Conservation (phyloP, 176 grass and related monocot species). For the Thinopyrum elongatum region DNA sequence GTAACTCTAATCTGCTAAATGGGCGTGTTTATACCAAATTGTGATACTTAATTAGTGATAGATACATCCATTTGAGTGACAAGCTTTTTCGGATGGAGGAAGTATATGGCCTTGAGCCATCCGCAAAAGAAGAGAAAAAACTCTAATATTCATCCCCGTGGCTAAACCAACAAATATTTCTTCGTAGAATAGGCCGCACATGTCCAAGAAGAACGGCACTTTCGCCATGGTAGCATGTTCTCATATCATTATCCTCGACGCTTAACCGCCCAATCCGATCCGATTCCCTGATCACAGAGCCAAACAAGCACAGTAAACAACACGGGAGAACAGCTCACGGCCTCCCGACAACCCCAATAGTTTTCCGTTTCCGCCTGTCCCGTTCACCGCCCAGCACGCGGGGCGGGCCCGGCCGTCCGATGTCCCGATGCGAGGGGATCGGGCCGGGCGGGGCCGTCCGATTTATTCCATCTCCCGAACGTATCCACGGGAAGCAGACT, state of each 20-base stretch:
- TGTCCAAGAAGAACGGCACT: too few species aligned
- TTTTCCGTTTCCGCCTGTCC: background rate
- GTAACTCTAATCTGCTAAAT: too few species aligned
- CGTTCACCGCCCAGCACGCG: background rate
- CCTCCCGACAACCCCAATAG: slow-evolving; percentile 3
- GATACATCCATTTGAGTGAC: too few species aligned
- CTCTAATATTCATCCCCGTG: too few species aligned
- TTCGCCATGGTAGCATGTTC: too few species aligned
- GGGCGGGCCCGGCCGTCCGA: slow-evolving; percentile 11
- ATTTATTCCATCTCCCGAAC: background rate
- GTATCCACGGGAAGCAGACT: background rate
- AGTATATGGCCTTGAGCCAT: too few species aligned
- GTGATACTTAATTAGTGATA: too few species aligned
- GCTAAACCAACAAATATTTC: too few species aligned
- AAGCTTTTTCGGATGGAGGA: too few species aligned
- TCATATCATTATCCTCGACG: background rate
- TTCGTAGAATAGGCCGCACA: too few species aligned
- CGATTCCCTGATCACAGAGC: slow-evolving; percentile 3
- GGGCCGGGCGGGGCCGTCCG: background rate
- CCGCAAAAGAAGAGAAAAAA: too few species aligned
- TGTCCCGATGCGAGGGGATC: background rate
- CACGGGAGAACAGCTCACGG: slow-evolving; percentile 20
- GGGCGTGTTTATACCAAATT: too few species aligned
- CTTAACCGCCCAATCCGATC: slow-evolving; percentile 7
- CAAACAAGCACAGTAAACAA: background rate